phyloP scores from a whole-genome alignment of 2,329 filamentous ascomycete genomes.

The Colletotrichum lupini region DNA sequence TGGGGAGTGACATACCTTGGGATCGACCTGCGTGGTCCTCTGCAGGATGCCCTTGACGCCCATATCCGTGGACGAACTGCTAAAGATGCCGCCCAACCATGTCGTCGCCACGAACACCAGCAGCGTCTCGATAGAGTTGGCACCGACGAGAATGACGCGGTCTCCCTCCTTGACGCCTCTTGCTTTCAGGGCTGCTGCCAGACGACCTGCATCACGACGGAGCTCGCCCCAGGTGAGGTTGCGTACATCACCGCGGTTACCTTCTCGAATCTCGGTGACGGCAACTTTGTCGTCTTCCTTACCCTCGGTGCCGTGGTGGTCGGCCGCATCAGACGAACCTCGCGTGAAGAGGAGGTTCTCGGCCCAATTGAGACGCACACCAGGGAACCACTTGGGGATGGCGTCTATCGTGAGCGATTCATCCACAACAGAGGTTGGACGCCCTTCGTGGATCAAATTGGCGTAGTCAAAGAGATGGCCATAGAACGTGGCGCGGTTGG shows the following conservation, averaged over 20 bases:
- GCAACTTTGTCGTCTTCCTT: slow-evolving; percentile 81
- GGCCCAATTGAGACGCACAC: slow-evolving; percentile 79
- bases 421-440: slow-evolving; percentile 72
- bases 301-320: slow-evolving; percentile 59
- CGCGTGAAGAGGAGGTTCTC: slow-evolving; percentile 81
- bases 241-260: slow-evolving; percentile 59
- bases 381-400: slow-evolving; percentile 82
- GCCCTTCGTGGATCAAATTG: slow-evolving; percentile 72
- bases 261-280: slow-evolving; percentile 78
- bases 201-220: slow-evolving; percentile 64
- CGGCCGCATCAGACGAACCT: slow-evolving; percentile 51
- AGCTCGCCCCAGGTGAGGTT: slow-evolving; percentile 76
- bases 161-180: slow-evolving; percentile 78
- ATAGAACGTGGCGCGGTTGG: slow-evolving; percentile 73
- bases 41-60: slow-evolving; percentile 82
- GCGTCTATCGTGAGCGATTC: slow-evolving; percentile 75
- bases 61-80: slow-evolving; percentile 84
- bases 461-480: slow-evolving; percentile 69
- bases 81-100: slow-evolving; percentile 80
- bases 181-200: slow-evolving; percentile 75
- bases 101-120: slow-evolving; percentile 76
- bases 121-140: slow-evolving; percentile 80
- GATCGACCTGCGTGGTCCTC: slow-evolving; percentile 78
- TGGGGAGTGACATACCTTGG: slow-evolving; percentile 60
- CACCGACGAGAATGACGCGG: slow-evolving; percentile 78